These are phyloP conservation scores for Camellia lanceoleosa DNA, from an alignment of 148 eudicot genomes.

Conservation along the genomic window DNA sequence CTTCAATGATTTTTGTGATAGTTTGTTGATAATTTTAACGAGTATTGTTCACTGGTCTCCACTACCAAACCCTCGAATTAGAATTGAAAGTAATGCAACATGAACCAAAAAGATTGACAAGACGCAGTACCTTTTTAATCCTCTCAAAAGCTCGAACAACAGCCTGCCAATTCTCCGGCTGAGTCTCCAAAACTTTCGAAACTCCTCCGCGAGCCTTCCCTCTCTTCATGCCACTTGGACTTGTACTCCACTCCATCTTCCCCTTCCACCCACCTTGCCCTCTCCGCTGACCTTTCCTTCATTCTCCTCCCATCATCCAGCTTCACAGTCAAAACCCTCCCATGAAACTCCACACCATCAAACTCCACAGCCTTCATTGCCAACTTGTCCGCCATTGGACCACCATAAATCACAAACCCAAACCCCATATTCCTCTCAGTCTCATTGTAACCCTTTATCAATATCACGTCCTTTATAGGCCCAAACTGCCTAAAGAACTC, in stretches of 20 bases:
- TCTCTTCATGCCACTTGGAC: conserved; percentile 77
- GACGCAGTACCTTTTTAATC: conserved; percentile 65
- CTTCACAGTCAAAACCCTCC: conserved; percentile 79
- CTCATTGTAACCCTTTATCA: conserved; percentile 76
- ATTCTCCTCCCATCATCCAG: conserved; percentile 82
- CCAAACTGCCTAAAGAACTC: conserved; percentile 94
- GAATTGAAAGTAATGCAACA: background rate
- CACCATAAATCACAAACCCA: conserved; percentile 77
- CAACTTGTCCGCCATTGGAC: conserved; percentile 46
- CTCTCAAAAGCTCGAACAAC: conserved; percentile 81
- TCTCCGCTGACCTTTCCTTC: conserved; percentile 44
- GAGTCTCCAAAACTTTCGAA: conserved; percentile 63
- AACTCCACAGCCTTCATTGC: conserved; percentile 91
- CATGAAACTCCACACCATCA: conserved; percentile 96
- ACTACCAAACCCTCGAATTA: background rate
- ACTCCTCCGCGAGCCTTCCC: conserved; percentile 62
- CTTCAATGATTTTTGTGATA: no score
- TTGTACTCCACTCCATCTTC: conserved; percentile 41
- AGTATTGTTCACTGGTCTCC: no score
- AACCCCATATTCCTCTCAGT: conserved; percentile 75
- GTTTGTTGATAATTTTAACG: no score
- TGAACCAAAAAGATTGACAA: background rate
- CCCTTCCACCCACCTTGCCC: conserved; percentile 69
- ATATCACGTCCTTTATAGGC: conserved; percentile 67
- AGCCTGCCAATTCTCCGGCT: conserved; percentile 95